phyloP scores from a whole-genome alignment of 495 filamentous ascomycete genomes.

The Achaetomiella virescens region DNA sequence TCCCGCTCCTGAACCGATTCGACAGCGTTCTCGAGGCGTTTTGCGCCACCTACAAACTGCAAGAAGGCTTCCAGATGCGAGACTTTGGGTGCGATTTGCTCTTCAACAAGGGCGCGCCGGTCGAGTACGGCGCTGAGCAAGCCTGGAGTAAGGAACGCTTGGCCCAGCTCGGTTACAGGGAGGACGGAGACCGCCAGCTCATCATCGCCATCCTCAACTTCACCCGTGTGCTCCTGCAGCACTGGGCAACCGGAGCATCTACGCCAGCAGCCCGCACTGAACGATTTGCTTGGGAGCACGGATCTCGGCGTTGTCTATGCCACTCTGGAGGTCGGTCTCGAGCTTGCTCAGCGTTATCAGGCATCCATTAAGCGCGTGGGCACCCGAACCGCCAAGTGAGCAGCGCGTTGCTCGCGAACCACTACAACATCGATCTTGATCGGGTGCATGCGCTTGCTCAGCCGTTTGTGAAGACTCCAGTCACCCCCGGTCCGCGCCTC shows the following conservation, averaged over 20 bases:
- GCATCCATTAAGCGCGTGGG: slow-evolving; percentile 68
- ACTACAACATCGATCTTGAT: slow-evolving; percentile 93
- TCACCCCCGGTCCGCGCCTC: slow-evolving; percentile 25
- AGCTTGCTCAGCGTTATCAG: slow-evolving; percentile 87
- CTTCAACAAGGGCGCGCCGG: slow-evolving; percentile 40
- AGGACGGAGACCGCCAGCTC: slow-evolving; percentile 73
- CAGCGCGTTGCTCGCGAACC: slow-evolving; percentile 66
- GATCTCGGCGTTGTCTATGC: slow-evolving; percentile 67
- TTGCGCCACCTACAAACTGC: slow-evolving; percentile 73
- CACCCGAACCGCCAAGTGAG: slow-evolving; percentile 57
- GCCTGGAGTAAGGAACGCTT: slow-evolving; percentile 44
- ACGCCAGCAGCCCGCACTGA: slow-evolving; percentile 83
- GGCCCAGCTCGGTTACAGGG: slow-evolving; percentile 52
- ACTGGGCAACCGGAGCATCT: slow-evolving; percentile 97
- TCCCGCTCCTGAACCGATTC: slow-evolving; percentile 88
- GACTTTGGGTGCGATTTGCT: slow-evolving; percentile 63
- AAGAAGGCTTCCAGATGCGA: slow-evolving; percentile 70
- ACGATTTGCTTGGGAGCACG: slow-evolving; percentile 80
- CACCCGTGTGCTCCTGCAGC: slow-evolving; percentile 78
- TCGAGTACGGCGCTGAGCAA: slow-evolving; percentile 34
- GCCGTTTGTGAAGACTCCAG: slow-evolving; percentile 68
- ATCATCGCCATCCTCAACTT: slow-evolving; percentile 76
- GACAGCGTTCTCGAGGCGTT: slow-evolving; percentile 79
- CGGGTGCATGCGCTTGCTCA: slow-evolving; percentile 74
- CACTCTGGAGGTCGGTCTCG: slow-evolving; percentile 69